These are phyloP conservation scores for Rhododendron henanense DNA, from an alignment of 148 eudicot species.

Conservation along the genomic window DNA sequence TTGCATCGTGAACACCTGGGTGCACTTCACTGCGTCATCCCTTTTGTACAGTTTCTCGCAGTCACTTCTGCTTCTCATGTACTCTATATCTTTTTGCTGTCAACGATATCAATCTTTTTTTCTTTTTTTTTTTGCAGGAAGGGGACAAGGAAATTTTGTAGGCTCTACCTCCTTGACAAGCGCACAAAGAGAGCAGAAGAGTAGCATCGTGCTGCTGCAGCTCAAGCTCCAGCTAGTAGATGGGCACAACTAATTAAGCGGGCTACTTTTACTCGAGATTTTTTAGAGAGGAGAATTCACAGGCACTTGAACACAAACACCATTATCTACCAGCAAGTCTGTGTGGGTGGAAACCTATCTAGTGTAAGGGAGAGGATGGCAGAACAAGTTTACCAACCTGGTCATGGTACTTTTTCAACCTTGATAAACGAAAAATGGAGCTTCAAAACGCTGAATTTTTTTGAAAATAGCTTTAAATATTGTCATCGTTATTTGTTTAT, in stretches of 20 bases:
- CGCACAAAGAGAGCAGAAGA: conserved; percentile 65
- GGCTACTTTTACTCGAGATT: conserved; percentile 95
- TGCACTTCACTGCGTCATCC: neutral
- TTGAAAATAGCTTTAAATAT: no score
- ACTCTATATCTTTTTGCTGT: no score
- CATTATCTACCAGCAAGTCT: conserved; percentile 84
- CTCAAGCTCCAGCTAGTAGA: conserved; percentile 63
- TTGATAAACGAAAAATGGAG: neutral
- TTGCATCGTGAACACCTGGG: neutral
- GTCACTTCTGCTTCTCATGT: neutral
- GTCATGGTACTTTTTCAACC: conserved; percentile 43
- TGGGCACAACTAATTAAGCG: conserved; percentile 80
- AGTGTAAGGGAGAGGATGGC: conserved; percentile 80
- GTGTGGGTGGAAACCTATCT: conserved; percentile 45
- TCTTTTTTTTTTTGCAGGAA: no score
- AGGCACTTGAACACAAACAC: conserved; percentile 81
- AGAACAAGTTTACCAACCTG: conserved; percentile 92
- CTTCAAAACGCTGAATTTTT: neutral
- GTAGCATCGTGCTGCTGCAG: conserved; percentile 77
- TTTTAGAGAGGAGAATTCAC: conserved; percentile 87
- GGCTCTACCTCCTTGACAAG: conserved; percentile 48
- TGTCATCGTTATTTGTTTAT: no score
- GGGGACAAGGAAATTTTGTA: conserved; percentile 22
- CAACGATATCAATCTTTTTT: no score
- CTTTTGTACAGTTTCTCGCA: neutral